Evolutionary conservation across 768 basidiomycete species (phyloP).

Genomic region (Rhodotorula sphaerocarpa): DNA sequence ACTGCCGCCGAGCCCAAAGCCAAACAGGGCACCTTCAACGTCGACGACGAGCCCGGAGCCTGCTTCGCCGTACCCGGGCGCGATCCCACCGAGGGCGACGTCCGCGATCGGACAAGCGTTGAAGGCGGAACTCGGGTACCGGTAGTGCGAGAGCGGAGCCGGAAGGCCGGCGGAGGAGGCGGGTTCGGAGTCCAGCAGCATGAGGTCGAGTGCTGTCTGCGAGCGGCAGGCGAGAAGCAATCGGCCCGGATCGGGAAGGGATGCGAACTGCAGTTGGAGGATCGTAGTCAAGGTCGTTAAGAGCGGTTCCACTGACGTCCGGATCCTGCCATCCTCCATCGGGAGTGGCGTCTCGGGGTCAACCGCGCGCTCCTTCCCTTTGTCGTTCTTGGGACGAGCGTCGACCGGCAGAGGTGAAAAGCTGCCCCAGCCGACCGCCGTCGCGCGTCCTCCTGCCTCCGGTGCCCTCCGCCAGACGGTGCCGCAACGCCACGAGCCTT

Average conservation of each 20-base stretch:
- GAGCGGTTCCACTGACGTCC: background rate
- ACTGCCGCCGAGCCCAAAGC: slow-evolving; percentile 8
- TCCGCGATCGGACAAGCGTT: slow-evolving; percentile 14
- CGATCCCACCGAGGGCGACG: slow-evolving; percentile 3
- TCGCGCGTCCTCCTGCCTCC: background rate
- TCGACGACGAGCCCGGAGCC: slow-evolving; percentile 25
- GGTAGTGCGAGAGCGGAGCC: background rate
- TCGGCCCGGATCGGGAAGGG: background rate
- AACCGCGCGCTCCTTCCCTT: background rate
- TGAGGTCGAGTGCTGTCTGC: slow-evolving; percentile 15
- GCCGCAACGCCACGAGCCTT: too few relatives aligned
- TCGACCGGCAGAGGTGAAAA: background rate
- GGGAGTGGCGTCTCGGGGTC: background rate
- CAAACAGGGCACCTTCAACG: slow-evolving; percentile 11
- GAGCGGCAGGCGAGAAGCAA: slow-evolving; percentile 18
- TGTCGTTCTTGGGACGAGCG: background rate
- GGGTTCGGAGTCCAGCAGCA: background rate
- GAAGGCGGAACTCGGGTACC: background rate
- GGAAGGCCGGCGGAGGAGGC: background rate
- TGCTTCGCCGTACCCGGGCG: background rate
- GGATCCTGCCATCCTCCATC: background rate
- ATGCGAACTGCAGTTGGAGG: slow-evolving; percentile 12
- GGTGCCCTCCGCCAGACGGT: slow-evolving; percentile 11
- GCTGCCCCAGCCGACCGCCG: slow-evolving; percentile 9
- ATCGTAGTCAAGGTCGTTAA: slow-evolving; percentile 6